Evolutionary conservation across 176 grass and related monocot species (phyloP).

Genomic region (Oryza australiensis): DNA sequence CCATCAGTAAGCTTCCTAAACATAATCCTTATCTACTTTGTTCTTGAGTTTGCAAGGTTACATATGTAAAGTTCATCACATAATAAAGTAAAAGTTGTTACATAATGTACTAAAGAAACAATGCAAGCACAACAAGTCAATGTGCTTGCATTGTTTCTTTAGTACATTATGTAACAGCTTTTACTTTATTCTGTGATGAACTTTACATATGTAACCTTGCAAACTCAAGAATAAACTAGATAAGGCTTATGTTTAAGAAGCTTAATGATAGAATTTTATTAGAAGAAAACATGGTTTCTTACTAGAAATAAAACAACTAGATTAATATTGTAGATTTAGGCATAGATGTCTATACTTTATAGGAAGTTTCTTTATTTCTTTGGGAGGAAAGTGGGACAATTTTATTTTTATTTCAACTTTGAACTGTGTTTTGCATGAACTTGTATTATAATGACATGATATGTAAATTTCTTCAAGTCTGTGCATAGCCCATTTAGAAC

Average conservation of each 20-base stretch:
- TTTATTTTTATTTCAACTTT: neutral
- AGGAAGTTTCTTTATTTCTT: neutral
- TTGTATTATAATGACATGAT: neutral
- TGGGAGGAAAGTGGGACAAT: neutral
- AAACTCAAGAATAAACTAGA: neutral
- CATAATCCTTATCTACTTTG: neutral
- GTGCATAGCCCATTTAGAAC: too few species aligned
- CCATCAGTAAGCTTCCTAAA: neutral
- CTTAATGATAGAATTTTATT: neutral
- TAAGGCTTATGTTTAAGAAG: neutral
- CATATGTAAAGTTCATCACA: neutral
- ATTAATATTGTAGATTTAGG: neutral
- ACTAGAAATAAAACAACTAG: neutral
- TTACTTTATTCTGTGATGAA: neutral
- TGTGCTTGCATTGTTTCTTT: neutral
- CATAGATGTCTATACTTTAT: neutral
- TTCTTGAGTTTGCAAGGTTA: neutral
- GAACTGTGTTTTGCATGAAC: neutral
- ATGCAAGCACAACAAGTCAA: neutral
- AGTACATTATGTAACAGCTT: neutral
- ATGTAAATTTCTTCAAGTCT: too few species aligned
- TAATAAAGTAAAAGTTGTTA: neutral
- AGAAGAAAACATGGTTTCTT: neutral
- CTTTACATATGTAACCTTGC: neutral
- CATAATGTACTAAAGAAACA: neutral